Base-by-base conservation (phyloP, 257 asterid species). In the Prunella vulgaris region DNA sequence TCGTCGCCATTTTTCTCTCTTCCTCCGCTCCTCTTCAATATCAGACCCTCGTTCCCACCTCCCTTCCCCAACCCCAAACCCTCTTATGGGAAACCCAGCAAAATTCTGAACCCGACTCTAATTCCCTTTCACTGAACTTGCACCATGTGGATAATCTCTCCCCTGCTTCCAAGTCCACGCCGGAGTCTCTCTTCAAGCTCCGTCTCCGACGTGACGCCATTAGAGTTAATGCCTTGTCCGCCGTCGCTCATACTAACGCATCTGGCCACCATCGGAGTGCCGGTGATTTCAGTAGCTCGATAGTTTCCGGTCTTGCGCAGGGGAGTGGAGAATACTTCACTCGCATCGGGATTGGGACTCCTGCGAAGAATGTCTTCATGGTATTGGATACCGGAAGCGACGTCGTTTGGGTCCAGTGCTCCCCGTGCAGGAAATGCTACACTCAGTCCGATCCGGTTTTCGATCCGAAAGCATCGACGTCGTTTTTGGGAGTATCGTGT, bases 281-380 rank as follows among this genome's bases (percentile, higher is more conserved):
- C 4, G 76, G 81, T 5, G 87, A 80, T 37, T 88, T 88, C 78
- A 86, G 89, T 77, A 83, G 95, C 71, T 90, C 97, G 0, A 49
- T 90, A 0, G 38, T 80, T 30, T 90, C 97, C 52, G 97, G 98
- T 0, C 84, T 88, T 14, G 73, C 90, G 7, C 92, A 86, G 77
- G 97, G 97, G 3, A 93, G 96, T 49, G 97, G 96, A 0, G 98
- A 93, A 86, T 90, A 93, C 78, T 93, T 93, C 98, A 93, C 98
- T 4, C 93, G 97, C 76, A 24, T 93, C 14, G 98, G 98, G 9
- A 53, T 93, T 0, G 96, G 98, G 1, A 88, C 97, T 0, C 97
- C 98, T 2, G 56, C 97, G 0, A 84, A 75, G 66, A 79, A 83
- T 40, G 84, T 77, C 6, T 88, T 77, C 86, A 84, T 90, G 95